A percentile compares a stretch with the other conserved stretches of the same genome.
Evolutionary conservation across 2,329 filamentous ascomycete species (phyloP).

Genomic region (Aspergillus brunneoviolaceus): DNA sequence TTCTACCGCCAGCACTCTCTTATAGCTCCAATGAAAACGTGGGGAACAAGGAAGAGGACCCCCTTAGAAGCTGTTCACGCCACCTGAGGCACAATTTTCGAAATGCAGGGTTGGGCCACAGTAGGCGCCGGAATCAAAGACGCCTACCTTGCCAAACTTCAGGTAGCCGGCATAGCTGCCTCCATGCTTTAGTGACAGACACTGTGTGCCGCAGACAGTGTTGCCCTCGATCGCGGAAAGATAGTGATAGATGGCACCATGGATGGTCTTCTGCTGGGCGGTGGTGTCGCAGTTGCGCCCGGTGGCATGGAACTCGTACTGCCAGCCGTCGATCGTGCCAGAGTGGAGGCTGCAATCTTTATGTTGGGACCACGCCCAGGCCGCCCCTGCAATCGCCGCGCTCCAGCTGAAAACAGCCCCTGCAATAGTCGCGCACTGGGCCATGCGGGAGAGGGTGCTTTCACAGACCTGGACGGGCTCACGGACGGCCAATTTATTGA

Average conservation of each 20-base stretch:
- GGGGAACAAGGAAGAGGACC: no score
- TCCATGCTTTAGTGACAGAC: neutral
- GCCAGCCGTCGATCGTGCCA: neutral
- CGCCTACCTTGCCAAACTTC: neutral
- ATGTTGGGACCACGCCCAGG: neutral
- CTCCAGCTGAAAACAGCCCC: neutral
- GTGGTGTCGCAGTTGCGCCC: slow-evolving; percentile 11
- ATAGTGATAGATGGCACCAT: slow-evolving; percentile 8
- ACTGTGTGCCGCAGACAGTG: slow-evolving; percentile 10
- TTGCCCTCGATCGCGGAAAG: neutral
- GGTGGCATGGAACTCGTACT: neutral
- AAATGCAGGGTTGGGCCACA: neutral
- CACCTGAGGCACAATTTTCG: neutral
- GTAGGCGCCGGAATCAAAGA: neutral
- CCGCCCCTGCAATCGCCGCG: neutral
- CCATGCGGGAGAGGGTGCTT: neutral
- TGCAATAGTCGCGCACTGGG: neutral
- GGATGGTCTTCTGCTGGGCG: slow-evolving; percentile 6
- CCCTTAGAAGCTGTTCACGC: neutral
- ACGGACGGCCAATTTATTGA: neutral
- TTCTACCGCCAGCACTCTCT: no score
- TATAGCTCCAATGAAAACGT: no score
- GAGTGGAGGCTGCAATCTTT: neutral
- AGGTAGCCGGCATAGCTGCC: neutral
- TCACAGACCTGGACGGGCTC: neutral